Base-by-base conservation (phyloP, 1,139 yeast species). In the Hemisphaericaspora xylofermentans region DNA sequence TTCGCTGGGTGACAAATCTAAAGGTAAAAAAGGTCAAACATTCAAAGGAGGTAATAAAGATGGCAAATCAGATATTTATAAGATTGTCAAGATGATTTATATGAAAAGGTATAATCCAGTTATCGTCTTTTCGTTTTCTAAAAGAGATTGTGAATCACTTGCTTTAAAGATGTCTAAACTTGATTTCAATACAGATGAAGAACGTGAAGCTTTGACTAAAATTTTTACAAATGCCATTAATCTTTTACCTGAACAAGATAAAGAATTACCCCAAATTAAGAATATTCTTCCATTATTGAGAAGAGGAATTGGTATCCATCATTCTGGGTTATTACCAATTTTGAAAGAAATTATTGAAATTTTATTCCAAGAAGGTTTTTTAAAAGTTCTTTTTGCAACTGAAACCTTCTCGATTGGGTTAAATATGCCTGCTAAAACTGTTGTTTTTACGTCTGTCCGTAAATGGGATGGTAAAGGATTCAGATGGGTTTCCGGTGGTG, bases 401-500 rank as follows among this genome's bases (percentile, higher is more conserved):
- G 99, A 93, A 65, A 93, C 99, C 1, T 94, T 93, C 61, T 94
- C 98, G 14, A 94, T 93, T 76, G 99, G 99, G 40, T 78, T 93
- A 48, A 93, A 93, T 66, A 84, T 93, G 89, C 99, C 99, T 51
- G 96, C 99, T 3, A 89, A 94, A 58, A 93, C 99, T 0, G 99
- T 93, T 36, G 98, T 94, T 8, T 94, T 94, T 64, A 93, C 98
- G 0, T 87, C 94, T 33, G 98, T 94, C 12, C 82, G 98, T 61
- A 94, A 94, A 62, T 93, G 96, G 95, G 99, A 94, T 64, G 98
- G 98, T 55, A 82, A 80, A 47, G 94, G 93, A 19, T 89, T 91
- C 71, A 82, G 99, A 65, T 93, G 98, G 98, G 96, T 94, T 31
- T 88, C 96, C 42, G 98, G 98, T 45, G 99, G 98, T 69, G 99